Evolutionary conservation across 2,329 filamentous ascomycete species (phyloP).

Genomic region (Botrytis tulipae): DNA sequence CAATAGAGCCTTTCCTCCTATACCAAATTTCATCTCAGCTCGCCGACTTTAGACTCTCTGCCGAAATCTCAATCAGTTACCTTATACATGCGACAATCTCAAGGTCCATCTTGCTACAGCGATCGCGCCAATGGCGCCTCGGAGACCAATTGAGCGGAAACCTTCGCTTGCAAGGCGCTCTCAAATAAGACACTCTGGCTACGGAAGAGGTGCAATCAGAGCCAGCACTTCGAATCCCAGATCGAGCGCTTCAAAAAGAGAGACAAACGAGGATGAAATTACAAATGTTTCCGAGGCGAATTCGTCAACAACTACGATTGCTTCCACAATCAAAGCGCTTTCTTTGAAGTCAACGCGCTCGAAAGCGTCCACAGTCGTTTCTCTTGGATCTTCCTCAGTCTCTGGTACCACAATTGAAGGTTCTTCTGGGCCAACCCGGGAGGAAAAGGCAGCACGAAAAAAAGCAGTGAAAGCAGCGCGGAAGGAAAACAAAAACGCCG

Average conservation of each 20-base stretch:
- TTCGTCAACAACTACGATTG: neutral
- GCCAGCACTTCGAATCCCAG: too few relatives aligned
- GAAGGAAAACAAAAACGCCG: neutral
- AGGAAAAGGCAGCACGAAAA: neutral
- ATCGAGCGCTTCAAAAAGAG: neutral
- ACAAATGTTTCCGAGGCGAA: neutral
- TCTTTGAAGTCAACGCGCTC: neutral
- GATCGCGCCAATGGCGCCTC: neutral
- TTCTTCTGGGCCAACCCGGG: neutral
- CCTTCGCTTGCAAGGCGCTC: neutral
- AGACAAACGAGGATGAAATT: neutral
- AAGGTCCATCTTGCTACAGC: neutral
- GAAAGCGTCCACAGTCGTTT: neutral
- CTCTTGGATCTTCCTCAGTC: neutral
- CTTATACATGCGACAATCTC: neutral
- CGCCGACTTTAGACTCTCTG: neutral
- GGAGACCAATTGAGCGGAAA: neutral
- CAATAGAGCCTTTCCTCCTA: neutral
- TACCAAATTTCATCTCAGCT: neutral
- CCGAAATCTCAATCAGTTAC: neutral
- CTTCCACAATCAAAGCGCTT: neutral
- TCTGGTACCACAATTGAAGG: neutral
- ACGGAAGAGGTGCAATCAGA: neutral
- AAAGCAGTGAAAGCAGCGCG: conserved; percentile 1
- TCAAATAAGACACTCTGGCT: neutral